Evolutionary conservation across 768 basidiomycete species (phyloP).

Genomic region (Auricularia sp.): DNA sequence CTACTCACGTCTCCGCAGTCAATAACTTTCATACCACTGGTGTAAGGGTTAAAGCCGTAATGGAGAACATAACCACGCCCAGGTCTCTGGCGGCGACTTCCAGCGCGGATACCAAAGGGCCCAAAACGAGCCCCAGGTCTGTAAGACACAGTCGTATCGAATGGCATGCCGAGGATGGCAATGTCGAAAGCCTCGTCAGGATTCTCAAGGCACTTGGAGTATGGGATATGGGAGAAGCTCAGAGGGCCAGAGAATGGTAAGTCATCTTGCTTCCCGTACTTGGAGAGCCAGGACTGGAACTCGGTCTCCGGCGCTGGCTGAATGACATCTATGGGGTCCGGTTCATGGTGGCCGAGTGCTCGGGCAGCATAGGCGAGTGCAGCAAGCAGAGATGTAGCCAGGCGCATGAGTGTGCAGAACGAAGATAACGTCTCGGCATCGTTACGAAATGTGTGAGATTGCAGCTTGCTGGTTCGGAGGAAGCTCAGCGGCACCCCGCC

Average conservation of each 20-base stretch:
- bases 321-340: too few relatives aligned
- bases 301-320: not conserved
- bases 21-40: slow-evolving; percentile 46
- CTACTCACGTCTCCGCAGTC: slow-evolving; percentile 74
- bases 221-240: slow-evolving; percentile 75
- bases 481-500: too few relatives aligned
- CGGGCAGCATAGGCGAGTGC: not conserved
- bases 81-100: slow-evolving; percentile 50
- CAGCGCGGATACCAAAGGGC: slow-evolving; percentile 73
- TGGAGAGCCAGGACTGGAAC: not conserved
- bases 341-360: not conserved
- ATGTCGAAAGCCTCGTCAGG: slow-evolving; percentile 50
- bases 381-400: not conserved
- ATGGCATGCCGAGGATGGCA: slow-evolving; percentile 71
- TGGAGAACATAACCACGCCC: slow-evolving; percentile 42
- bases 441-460: too few relatives aligned
- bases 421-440: too few relatives aligned
- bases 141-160: slow-evolving; percentile 54
- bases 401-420: too few relatives aligned
- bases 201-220: slow-evolving; percentile 58
- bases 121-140: slow-evolving; percentile 75
- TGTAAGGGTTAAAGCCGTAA: slow-evolving; percentile 62
- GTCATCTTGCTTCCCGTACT: slow-evolving; percentile 40
- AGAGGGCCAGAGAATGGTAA: slow-evolving; percentile 65
- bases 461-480: too few relatives aligned